Base-by-base conservation (phyloP, 2,329 filamentous ascomycete genomes). In the Paecilomyces niveus region DNA sequence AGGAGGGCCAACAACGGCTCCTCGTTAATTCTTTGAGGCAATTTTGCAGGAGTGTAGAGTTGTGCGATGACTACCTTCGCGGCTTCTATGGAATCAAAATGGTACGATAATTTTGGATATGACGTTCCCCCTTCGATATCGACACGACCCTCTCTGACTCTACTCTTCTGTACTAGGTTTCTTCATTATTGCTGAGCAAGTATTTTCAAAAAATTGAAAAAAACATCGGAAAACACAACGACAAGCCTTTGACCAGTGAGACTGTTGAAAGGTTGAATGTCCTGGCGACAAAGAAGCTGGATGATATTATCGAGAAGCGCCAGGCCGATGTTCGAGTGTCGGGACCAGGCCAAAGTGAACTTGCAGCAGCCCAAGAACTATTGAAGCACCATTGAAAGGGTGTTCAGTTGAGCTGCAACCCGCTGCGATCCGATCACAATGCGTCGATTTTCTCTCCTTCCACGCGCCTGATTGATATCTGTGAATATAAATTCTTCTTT, bases 71-170 rank as follows among this genome's bases (percentile, higher is more conserved):
- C 70, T 97, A 97, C 71, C 75, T 97, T 61, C 86, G 94, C 61
- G 94, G 92, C 1, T 96, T 92, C 72, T 97, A 96, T 74, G 94
- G 94, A 6, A 78, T 99, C 60, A 94, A 93, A 72, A 73, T 92
- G 74, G 88, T 92, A 74, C 68, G 83, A 64, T n/a, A 9, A 8
- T 54, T 26, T 18, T 33, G n/a, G 29, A 13, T 22, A 49, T n/a
- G 26, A 13, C 31, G 35, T 29, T 18, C 29, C 3, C 18, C 22
- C n/a, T 50, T 21, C 13, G 11, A n/a, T 22, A 54, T 22, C 21
- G 21, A 24, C n/a, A 39, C 54, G 39, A 18, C 7, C 39, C n/a
- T 53, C 35, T 53, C 53, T n/a, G 7, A 57, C 21, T 24, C 22
- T 24, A 18, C 29, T 31, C 39, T 15, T 57, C 50, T 13, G 10